These are phyloP conservation scores for Passalora sequoiae DNA, from an alignment of 2,329 filamentous ascomycete species.

Conservation along the genomic window DNA sequence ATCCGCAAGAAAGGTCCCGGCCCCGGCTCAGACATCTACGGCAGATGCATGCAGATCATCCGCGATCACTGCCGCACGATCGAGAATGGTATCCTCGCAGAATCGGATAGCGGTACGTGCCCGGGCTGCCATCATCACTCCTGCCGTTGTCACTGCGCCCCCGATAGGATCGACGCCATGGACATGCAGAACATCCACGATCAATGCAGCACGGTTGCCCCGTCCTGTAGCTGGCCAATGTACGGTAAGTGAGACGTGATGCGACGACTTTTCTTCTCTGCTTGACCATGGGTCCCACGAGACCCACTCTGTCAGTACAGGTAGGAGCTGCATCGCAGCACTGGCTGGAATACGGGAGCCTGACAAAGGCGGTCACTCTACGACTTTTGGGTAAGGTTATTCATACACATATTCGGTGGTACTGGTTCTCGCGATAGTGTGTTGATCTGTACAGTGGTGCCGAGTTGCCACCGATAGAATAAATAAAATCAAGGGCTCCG, in stretches of 20 bases:
- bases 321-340: constrained; percentile 2
- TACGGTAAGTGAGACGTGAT: constrained; percentile 2
- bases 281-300: constrained; percentile 3
- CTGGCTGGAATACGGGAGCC: constrained; percentile 1
- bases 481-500: background rate
- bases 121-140: too few species aligned
- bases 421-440: background rate
- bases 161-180: too few species aligned
- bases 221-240: too few species aligned
- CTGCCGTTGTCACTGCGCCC: too few species aligned
- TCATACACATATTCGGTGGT: background rate
- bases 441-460: background rate
- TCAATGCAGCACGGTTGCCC: too few species aligned
- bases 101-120: too few species aligned
- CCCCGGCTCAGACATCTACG: too few species aligned
- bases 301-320: constrained; percentile 5
- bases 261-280: background rate
- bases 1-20: background rate
- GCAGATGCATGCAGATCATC: too few species aligned
- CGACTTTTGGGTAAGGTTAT: too few species aligned
- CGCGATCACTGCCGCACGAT: too few species aligned
- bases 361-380: background rate
- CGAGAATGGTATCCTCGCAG: too few species aligned
- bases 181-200: too few species aligned
- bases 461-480: background rate